phyloP scores from a whole-genome alignment of 1,284 basidiomycete genomes.

The Pholiota adiposa region DNA sequence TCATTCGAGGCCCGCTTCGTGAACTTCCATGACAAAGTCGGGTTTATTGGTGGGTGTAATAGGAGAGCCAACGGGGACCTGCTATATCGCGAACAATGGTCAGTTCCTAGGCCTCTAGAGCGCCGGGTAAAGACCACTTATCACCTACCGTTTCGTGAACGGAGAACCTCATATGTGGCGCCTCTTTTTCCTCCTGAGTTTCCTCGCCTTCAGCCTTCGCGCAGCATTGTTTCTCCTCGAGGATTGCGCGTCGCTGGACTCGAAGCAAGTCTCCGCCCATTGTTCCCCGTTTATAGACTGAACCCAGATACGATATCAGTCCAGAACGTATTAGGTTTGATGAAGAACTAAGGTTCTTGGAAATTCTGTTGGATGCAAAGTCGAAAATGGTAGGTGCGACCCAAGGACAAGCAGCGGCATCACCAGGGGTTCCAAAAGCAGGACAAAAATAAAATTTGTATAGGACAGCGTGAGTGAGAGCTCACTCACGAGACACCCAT shows the following conservation, averaged over 20 bases:
- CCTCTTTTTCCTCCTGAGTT: background rate
- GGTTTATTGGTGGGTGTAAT: too few relatives aligned
- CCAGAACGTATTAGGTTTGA: background rate
- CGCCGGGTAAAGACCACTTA: background rate
- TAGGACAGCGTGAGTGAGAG: slow-evolving; percentile 11
- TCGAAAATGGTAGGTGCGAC: background rate
- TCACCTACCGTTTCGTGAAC: background rate
- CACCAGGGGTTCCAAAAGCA: background rate
- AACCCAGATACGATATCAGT: background rate
- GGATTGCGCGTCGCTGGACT: background rate
- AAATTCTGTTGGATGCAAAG: background rate
- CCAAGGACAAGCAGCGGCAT: background rate
- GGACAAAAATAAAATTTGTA: slow-evolving; percentile 1
- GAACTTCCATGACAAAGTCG: too few relatives aligned
- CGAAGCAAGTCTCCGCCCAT: too few relatives aligned
- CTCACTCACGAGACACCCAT: background rate
- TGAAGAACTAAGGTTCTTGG: background rate
- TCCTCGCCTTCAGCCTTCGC: too few relatives aligned
- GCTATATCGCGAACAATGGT: too few relatives aligned
- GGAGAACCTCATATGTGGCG: background rate
- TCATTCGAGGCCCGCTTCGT: too few relatives aligned
- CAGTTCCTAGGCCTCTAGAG: background rate
- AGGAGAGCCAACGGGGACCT: too few relatives aligned
- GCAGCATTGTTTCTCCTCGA: too few relatives aligned
- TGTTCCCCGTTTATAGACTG: background rate